Conservation (phyloP, 108 stramenopile genomes). For the Stephanodiscus triporus region DNA sequence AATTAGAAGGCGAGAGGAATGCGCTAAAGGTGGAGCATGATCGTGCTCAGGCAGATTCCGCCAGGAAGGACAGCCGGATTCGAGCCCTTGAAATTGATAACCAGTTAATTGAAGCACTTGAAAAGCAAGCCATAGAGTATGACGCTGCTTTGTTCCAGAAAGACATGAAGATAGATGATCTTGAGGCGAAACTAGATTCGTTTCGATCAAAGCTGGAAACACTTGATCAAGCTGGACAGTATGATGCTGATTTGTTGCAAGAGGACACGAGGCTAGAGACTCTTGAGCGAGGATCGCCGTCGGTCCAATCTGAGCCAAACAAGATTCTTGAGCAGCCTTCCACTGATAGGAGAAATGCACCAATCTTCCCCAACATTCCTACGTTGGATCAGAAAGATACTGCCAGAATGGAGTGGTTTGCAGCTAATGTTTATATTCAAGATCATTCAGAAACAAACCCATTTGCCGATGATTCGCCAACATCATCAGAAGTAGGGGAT, state of each 20-base stretch:
- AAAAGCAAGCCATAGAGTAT: constrained; percentile 24
- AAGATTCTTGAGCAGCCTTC: neutral
- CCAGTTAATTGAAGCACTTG: constrained; percentile 21
- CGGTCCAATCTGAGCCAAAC: neutral
- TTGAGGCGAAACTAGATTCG: neutral
- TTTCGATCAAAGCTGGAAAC: neutral
- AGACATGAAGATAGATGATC: neutral
- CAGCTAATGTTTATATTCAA: neutral
- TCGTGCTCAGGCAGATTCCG: constrained; percentile 8
- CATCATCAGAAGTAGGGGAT: neutral
- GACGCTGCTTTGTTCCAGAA: neutral
- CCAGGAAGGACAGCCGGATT: constrained; percentile 29
- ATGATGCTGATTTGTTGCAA: neutral
- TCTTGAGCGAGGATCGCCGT: neutral
- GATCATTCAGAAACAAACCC: neutral
- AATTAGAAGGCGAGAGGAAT: constrained; percentile 42
- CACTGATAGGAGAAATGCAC: neutral
- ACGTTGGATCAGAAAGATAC: constrained; percentile 3
- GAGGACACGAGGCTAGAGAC: neutral
- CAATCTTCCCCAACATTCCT: constrained; percentile 37
- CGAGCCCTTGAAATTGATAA: constrained; percentile 38
- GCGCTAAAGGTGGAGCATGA: constrained; percentile 22
- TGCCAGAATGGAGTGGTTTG: constrained; percentile 16
- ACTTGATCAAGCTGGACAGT: neutral
- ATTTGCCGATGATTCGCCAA: neutral